Evolutionary conservation across 805 yeast species (phyloP).

Genomic region (Candida maesae): DNA sequence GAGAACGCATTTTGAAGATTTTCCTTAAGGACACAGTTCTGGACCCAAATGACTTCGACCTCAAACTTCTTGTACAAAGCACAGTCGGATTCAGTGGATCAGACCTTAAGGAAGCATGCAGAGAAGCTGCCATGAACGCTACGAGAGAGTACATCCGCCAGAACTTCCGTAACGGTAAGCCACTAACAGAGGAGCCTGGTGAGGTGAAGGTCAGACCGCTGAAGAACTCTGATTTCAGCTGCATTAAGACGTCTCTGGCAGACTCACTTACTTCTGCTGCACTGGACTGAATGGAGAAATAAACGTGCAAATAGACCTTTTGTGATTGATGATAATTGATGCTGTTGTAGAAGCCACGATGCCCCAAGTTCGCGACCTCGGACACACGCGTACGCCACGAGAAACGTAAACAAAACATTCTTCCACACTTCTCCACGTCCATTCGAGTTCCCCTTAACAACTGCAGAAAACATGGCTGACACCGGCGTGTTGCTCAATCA

Average conservation of each 20-base stretch:
- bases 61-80: conserved; percentile 51
- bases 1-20: conserved; percentile 66
- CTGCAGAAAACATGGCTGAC: background rate
- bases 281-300: conserved; percentile 9
- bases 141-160: conserved; percentile 77
- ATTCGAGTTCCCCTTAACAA: background rate
- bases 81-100: conserved; percentile 87
- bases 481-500: conserved; percentile 48
- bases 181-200: conserved; percentile 34
- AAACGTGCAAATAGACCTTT: no score
- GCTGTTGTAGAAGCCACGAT: no score
- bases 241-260: background rate
- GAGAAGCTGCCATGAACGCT: conserved; percentile 89
- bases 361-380: background rate
- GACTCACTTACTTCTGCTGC: background rate
- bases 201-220: conserved; percentile 55
- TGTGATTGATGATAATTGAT: no score
- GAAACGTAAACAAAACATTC: conserved; percentile 12
- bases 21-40: conserved; percentile 62
- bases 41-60: conserved; percentile 50
- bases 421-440: background rate
- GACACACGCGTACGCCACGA: background rate
- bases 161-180: conserved; percentile 37
- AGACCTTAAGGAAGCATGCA: conserved; percentile 83
- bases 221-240: conserved; percentile 49